Conservation (phyloP, 345 rosid genomes). For the Erysimum cheiranthoides region DNA sequence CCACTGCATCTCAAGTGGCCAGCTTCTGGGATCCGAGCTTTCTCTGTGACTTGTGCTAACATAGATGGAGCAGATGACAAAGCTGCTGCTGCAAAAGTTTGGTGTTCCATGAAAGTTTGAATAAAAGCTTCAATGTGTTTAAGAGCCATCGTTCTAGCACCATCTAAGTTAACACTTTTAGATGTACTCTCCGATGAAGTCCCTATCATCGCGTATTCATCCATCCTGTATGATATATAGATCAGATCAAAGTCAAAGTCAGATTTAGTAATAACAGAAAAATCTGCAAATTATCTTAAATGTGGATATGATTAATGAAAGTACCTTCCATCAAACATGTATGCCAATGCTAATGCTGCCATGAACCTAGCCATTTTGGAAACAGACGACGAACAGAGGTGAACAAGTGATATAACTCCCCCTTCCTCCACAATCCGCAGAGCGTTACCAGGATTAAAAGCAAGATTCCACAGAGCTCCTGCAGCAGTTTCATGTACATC, state of each 20-base stretch:
- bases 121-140: slow-evolving; percentile 64
- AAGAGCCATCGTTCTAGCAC: slow-evolving; percentile 70
- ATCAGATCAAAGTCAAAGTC: slow-evolving; percentile 18
- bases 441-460: slow-evolving; percentile 73
- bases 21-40: slow-evolving; percentile 87
- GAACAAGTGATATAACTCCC: slow-evolving; percentile 68
- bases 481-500: slow-evolving; percentile 92
- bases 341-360: slow-evolving; percentile 84
- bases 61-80: slow-evolving; percentile 75
- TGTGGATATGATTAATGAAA: slow-evolving; percentile 6
- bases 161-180: slow-evolving; percentile 65
- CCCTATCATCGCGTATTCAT: slow-evolving; percentile 65
- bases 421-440: slow-evolving; percentile 76
- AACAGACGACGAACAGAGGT: slow-evolving; percentile 62
- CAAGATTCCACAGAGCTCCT: slow-evolving; percentile 90
- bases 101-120: slow-evolving; percentile 58
- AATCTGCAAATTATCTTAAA: slow-evolving; percentile 12
- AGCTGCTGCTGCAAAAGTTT: slow-evolving; percentile 66
- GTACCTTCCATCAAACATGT: slow-evolving; percentile 89
- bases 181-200: slow-evolving; percentile 62
- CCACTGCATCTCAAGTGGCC: slow-evolving; percentile 88
- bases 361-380: slow-evolving; percentile 85
- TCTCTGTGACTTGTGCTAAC: slow-evolving; percentile 70
- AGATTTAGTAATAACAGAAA: slow-evolving; percentile 22
- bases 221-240: slow-evolving; percentile 59